phyloP scores from a whole-genome alignment of 768 basidiomycete species.

The Amanita rimosa region DNA sequence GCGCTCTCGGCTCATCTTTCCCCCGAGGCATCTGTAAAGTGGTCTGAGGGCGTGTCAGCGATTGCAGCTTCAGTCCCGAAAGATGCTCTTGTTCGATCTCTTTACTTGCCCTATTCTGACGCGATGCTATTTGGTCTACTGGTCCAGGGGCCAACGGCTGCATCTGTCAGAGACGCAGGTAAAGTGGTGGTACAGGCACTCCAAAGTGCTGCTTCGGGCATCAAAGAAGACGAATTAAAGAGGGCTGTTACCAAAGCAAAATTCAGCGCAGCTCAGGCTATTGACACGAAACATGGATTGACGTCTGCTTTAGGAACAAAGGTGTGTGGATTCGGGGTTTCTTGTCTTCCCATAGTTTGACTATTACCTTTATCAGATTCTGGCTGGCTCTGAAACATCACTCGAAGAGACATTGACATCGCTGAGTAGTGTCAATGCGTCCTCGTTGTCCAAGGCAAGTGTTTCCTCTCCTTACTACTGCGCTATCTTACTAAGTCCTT shows the following conservation, averaged over 20 bases:
- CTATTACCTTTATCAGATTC: constrained; percentile 32
- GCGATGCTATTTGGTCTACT: constrained; percentile 80
- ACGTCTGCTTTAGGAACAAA: constrained; percentile 50
- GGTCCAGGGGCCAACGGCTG: constrained; percentile 55
- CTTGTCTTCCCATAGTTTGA: background rate
- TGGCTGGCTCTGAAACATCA: constrained; percentile 40
- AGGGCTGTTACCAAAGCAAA: constrained; percentile 82
- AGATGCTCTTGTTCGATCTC: constrained; percentile 54
- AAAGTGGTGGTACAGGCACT: constrained; percentile 60
- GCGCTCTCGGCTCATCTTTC: constrained; percentile 76
- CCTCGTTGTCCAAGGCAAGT: constrained; percentile 62
- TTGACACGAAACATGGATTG: constrained; percentile 64
- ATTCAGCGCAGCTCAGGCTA: constrained; percentile 60
- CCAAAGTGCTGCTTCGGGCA: constrained; percentile 46
- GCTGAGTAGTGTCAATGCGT: constrained; percentile 57
- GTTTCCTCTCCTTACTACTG: constrained; percentile 1
- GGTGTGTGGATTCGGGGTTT: constrained; percentile 29
- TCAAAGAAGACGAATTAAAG: constrained; percentile 64
- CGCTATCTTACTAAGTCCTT: background rate
- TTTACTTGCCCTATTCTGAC: constrained; percentile 87
- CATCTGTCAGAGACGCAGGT: constrained; percentile 55
- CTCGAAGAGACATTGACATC: constrained; percentile 53
- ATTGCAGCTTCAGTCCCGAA: constrained; percentile 48
- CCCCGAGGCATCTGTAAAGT: constrained; percentile 74
- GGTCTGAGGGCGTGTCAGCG: constrained; percentile 66